These are phyloP conservation scores for Colletotrichum somersetense DNA, from an alignment of 2,329 filamentous ascomycete genomes.

Conservation along the genomic window DNA sequence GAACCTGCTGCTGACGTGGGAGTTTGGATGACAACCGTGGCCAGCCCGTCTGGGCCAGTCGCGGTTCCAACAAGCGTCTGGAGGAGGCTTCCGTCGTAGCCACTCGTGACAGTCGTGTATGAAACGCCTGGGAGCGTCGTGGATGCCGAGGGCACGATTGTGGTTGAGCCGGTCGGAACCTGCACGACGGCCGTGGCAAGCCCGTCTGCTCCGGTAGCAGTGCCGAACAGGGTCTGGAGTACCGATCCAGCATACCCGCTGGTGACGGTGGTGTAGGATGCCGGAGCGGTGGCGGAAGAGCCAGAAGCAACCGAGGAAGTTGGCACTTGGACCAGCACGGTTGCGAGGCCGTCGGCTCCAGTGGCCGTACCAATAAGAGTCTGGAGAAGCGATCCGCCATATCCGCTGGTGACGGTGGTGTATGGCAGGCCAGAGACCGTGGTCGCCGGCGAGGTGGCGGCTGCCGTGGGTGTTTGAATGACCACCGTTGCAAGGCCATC, in stretches of 20 bases:
- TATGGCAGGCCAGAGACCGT: background rate
- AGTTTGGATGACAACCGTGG: slow-evolving; percentile 21
- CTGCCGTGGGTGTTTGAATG: background rate
- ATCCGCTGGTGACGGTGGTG: slow-evolving; percentile 11
- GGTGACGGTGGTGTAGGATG: background rate
- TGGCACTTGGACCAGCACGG: slow-evolving; percentile 20
- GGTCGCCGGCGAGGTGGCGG: background rate
- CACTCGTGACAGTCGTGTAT: slow-evolving; percentile 31
- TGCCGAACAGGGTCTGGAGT: slow-evolving; percentile 20
- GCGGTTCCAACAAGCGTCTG: slow-evolving; percentile 24
- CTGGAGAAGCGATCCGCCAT: background rate
- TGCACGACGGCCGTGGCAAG: slow-evolving; percentile 26
- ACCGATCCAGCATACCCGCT: slow-evolving; percentile 6
- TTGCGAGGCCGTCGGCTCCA: slow-evolving; percentile 27
- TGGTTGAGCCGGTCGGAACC: slow-evolving; percentile 13
- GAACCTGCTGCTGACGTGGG: background rate
- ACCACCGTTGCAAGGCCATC: slow-evolving; percentile 2
- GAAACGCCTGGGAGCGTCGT: slow-evolving; percentile 7
- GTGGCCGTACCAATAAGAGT: slow-evolving; percentile 4
- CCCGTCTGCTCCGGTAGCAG: slow-evolving; percentile 5
- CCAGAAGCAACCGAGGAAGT: background rate
- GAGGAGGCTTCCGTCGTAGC: slow-evolving; percentile 15
- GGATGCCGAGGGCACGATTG: background rate
- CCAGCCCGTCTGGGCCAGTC: slow-evolving; percentile 28
- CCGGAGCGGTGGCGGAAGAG: background rate